phyloP scores from a whole-genome alignment of 164 flowering plant genomes.

The Stephania yunnanensis region DNA sequence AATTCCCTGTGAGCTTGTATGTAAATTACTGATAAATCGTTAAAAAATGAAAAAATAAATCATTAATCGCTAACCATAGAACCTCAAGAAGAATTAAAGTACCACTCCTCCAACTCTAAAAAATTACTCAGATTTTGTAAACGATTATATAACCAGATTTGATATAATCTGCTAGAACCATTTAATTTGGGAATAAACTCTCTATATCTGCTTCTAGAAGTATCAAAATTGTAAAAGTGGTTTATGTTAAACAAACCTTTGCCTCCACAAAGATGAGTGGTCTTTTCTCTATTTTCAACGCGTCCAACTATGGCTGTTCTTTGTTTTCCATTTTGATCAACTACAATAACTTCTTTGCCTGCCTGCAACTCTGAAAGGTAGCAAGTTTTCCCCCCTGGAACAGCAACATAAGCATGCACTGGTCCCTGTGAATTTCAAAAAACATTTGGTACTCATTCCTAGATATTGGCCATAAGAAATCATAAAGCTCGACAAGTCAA shows the following conservation, averaged over 20 bases:
- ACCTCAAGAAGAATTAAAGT: too few relatives aligned
- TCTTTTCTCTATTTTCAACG: constrained; percentile 85
- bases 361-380: constrained; percentile 82
- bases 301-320: constrained; percentile 83
- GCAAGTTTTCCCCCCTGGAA: constrained; percentile 85
- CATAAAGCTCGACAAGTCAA: background rate
- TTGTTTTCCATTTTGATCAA: constrained; percentile 63
- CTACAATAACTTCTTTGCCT: constrained; percentile 76
- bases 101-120: too few relatives aligned
- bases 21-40: too few relatives aligned
- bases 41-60: too few relatives aligned
- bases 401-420: constrained; percentile 81
- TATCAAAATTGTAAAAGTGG: background rate
- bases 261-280: constrained; percentile 83
- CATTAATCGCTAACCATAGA: too few relatives aligned
- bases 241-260: constrained; percentile 37
- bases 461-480: background rate
- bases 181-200: too few relatives aligned
- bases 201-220: too few relatives aligned
- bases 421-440: constrained; percentile 61
- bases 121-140: too few relatives aligned
- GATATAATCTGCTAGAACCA: too few relatives aligned
- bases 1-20: too few relatives aligned
- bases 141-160: too few relatives aligned
- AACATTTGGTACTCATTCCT: background rate